These are phyloP conservation scores for Kodamaea jinghongensis DNA, from an alignment of 805 yeast species.

Conservation along the genomic window DNA sequence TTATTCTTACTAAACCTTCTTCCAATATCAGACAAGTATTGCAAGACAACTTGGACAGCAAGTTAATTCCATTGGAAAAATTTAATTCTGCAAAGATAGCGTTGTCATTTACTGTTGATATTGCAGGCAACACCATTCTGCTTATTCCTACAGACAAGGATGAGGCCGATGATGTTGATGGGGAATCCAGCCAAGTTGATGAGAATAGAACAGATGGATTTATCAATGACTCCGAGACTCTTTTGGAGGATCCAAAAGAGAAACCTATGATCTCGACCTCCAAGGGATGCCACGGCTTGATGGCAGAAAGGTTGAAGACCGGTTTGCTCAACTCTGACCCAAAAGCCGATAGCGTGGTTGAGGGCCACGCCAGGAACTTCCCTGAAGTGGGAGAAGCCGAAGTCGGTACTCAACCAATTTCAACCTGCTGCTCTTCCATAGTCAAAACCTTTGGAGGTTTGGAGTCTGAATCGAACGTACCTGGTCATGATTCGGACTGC, in stretches of 20 bases:
- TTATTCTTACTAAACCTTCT: conserved; percentile 34
- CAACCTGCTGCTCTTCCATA: too few relatives aligned
- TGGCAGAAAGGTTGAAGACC: conserved; percentile 9
- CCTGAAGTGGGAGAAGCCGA: background rate
- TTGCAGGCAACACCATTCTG: conserved; percentile 13
- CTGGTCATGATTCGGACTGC: background rate
- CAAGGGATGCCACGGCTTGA: conserved; percentile 10
- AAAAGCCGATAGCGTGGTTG: background rate
- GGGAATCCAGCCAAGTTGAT: conserved; percentile 7
- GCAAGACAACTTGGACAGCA: conserved; percentile 13
- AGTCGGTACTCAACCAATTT: too few relatives aligned
- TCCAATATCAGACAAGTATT: conserved; percentile 15
- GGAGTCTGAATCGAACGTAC: background rate
- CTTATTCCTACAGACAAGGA: conserved; percentile 13
- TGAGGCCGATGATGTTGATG: conserved; percentile 6
- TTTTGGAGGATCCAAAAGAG: background rate
- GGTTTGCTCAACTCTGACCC: background rate
- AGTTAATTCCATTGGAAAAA: conserved; percentile 16
- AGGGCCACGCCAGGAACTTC: background rate
- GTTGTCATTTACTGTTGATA: conserved; percentile 17
- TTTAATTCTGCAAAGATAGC: conserved; percentile 23
- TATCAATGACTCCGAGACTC: conserved; percentile 7
- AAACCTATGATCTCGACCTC: conserved; percentile 3
- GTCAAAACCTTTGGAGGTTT: too few relatives aligned
- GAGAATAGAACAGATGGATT: conserved; percentile 8